Conservation (phyloP, 768 basidiomycete genomes). For the Trametes cingulata region DNA sequence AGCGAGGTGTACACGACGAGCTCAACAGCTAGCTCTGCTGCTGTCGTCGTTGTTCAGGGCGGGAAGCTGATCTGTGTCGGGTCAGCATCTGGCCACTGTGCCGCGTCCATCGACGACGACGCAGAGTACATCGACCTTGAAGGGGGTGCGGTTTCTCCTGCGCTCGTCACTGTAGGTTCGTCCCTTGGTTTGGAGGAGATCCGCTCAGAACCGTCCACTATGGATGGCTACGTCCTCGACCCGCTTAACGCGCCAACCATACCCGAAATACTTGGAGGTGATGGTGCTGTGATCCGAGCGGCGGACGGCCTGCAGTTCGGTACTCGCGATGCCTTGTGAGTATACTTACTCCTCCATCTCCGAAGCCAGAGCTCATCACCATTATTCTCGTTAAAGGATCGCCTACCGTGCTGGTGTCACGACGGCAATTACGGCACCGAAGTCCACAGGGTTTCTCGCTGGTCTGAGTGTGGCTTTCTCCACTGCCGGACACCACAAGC, state of each 20-base stretch:
- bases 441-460: constrained; percentile 52
- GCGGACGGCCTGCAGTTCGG: constrained; percentile 74
- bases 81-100: constrained; percentile 26
- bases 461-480: constrained; percentile 68
- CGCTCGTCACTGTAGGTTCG: constrained; percentile 63
- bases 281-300: constrained; percentile 51
- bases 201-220: constrained; percentile 57
- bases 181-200: constrained; percentile 73
- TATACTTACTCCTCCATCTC: not conserved
- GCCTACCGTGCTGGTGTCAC: constrained; percentile 79
- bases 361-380: not conserved
- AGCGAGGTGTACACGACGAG: constrained; percentile 33
- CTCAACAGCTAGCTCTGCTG: not conserved
- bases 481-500: constrained; percentile 55
- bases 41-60: constrained; percentile 50
- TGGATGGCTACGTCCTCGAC: constrained; percentile 51
- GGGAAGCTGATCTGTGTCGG: constrained; percentile 61
- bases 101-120: not conserved
- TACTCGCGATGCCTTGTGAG: constrained; percentile 57
- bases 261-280: constrained; percentile 38
- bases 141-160: constrained; percentile 66
- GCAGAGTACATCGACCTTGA: constrained; percentile 52
- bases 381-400: constrained; percentile 50
- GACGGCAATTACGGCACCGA: constrained; percentile 62
- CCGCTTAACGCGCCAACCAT: constrained; percentile 35